A percentile compares a stretch with the other conserved stretches of the same genome.
phyloP scores from a whole-genome alignment of 345 rosid genomes.

The Ceriops zippeliana region DNA sequence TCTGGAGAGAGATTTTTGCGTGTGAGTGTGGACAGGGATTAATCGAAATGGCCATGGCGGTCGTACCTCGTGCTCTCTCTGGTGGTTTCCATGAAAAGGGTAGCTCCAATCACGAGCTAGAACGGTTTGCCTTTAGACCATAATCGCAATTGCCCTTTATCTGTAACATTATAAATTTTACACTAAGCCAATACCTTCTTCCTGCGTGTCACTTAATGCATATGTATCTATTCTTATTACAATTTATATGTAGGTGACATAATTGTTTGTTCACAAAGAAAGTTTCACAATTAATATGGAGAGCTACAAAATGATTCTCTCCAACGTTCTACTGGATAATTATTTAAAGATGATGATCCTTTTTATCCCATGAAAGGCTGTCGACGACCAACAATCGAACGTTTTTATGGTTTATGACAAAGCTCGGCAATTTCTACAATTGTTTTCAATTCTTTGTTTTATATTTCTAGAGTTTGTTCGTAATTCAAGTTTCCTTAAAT shows the following conservation, averaged over 20 bases:
- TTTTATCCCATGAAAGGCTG: neutral
- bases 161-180: neutral
- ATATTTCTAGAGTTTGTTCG: no score
- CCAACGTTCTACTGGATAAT: neutral
- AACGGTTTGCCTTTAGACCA: slow-evolving; percentile 32
- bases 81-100: slow-evolving; percentile 18
- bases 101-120: slow-evolving; percentile 10
- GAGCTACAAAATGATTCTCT: neutral
- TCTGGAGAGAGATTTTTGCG: slow-evolving; percentile 1
- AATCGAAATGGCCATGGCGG: slow-evolving; percentile 8
- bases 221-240: neutral
- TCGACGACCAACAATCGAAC: no score
- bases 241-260: no score
- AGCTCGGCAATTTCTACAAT: no score
- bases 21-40: slow-evolving; percentile 11
- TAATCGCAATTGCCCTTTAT: slow-evolving; percentile 8
- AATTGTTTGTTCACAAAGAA: slow-evolving; percentile 9
- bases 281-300: neutral
- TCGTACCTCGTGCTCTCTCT: slow-evolving; percentile 7
- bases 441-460: no score
- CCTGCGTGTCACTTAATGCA: neutral
- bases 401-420: no score
- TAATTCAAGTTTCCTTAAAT: no score
- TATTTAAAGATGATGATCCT: neutral
- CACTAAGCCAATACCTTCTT: slow-evolving; percentile 18